A percentile compares a stretch with the other conserved stretches of the same genome.
phyloP scores from a whole-genome alignment of 2,329 filamentous ascomycete genomes.

The Ophiostoma novo-ulmi region DNA sequence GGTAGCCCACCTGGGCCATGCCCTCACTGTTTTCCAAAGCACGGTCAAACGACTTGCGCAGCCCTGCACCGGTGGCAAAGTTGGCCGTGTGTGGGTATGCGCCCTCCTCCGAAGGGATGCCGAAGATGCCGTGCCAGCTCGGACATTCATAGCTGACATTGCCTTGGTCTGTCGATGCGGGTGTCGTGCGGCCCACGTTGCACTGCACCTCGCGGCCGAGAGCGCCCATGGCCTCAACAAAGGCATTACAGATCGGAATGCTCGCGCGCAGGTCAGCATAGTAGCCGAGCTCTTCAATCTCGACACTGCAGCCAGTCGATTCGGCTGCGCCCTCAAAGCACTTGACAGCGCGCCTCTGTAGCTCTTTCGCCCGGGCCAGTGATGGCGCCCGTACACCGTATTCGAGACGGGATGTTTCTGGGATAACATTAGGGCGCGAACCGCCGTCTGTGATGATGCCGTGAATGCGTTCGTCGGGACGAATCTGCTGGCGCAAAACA shows the following conservation, averaged over 20 bases:
- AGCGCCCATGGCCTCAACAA: constrained; percentile 29
- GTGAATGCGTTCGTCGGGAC: constrained; percentile 45
- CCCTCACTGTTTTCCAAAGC: constrained; percentile 22
- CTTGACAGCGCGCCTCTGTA: constrained; percentile 31
- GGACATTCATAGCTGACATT: constrained; percentile 43
- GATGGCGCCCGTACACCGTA: constrained; percentile 33
- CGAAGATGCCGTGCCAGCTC: constrained; percentile 40
- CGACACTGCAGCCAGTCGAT: constrained; percentile 34
- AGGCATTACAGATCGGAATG: constrained; percentile 42
- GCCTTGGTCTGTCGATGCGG: constrained; percentile 54
- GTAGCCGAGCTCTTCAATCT: constrained; percentile 30
- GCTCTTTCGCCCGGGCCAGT: constrained; percentile 33
- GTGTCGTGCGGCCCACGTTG: constrained; percentile 36
- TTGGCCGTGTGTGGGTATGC: constrained; percentile 20
- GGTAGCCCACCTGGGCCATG: constrained; percentile 21
- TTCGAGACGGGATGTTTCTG: constrained; percentile 37
- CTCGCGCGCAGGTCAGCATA: constrained; percentile 34
- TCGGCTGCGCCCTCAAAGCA: constrained; percentile 37
- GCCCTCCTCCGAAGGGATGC: constrained; percentile 21
- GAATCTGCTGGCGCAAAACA: constrained; percentile 44
- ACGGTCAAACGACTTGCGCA: constrained; percentile 20
- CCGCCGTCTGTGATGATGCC: constrained; percentile 41
- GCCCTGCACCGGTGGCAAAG: constrained; percentile 20
- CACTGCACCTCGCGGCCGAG: constrained; percentile 29
- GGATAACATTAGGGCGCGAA: constrained; percentile 38